Evolutionary conservation across 768 basidiomycete genomes (phyloP), one percentile per base, ranked within the genome.

Genomic region (Leucosporidium creatinivorum): DNA sequence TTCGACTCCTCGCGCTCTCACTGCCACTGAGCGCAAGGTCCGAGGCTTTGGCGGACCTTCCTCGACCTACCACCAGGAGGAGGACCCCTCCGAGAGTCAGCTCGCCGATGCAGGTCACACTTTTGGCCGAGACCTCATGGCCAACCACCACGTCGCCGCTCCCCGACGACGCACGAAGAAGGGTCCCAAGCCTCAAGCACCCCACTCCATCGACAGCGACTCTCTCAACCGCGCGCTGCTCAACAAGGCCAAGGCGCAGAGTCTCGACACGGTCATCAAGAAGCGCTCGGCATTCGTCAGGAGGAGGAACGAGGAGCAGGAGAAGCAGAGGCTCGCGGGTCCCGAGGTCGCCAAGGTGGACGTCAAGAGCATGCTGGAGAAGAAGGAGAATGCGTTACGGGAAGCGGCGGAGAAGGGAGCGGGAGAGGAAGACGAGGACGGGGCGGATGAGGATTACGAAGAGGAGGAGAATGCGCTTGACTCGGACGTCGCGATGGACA

Each of bases 51-150:
- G 23, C 1, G 56, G 31, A 12, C 56, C 39, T 17, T 12, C 10
- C 39, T 44, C 56, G 33, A 18, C 30, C 28, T 36, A 36, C 31
- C 28, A 21, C 33, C 44, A 61, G 1, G 63, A 60, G 39, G 63
- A 58, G 4, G 60, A 65, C 2, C 60, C 63, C 50, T 62, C 60
- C 39, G 66, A 71, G 39, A 71, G 69, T 56, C 69, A 71, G 47
- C 7, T 67, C 18, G n/a, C 39, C 0, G 28, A 25, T 6, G 66
- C 66, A 3, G 69, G 61, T 1, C 25, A 33, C 17, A 56, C 52
- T 19, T 71, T 67, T 25, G 69, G 69, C 28, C 25, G 26, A 8
- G 33, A 71, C 25, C 57, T 71, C 30, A 61, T 36, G n/a, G 44
- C 62, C 18, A 48, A 54, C 25, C 54, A 57, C 8, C 58, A 61